Evolutionary conservation across 2,329 filamentous ascomycete genomes (phyloP).

Genomic region (Aureobasidium uvarum): DNA sequence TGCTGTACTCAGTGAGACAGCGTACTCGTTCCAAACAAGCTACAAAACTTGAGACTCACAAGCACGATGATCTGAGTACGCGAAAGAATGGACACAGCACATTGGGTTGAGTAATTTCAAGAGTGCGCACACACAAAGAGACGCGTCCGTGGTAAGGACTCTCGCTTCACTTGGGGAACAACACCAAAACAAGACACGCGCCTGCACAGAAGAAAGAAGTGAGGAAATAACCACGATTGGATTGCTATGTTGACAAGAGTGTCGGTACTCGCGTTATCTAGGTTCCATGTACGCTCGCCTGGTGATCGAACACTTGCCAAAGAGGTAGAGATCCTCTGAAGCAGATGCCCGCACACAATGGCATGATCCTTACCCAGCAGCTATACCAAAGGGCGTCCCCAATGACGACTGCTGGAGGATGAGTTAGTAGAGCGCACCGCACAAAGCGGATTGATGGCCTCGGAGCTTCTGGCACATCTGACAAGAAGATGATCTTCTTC

Average conservation of each 20-base stretch:
- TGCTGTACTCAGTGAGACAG: neutral
- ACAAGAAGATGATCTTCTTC: neutral
- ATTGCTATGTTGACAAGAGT: neutral
- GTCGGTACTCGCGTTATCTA: neutral
- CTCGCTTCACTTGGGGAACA: neutral
- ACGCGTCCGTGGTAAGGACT: neutral
- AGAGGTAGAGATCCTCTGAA: neutral
- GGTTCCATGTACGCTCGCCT: conserved; percentile 19
- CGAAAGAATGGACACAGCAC: too few species aligned
- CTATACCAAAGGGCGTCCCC: neutral
- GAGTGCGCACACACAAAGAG: neutral
- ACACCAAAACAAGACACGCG: neutral
- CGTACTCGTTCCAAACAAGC: too few species aligned
- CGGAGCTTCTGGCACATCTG: neutral
- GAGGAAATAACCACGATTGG: neutral
- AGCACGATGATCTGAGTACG: too few species aligned
- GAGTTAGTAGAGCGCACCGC: conserved; percentile 6
- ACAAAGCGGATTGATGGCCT: conserved; percentile 20
- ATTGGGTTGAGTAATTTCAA: neutral
- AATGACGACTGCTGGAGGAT: neutral
- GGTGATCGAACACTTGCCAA: neutral
- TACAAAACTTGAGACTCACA: too few species aligned
- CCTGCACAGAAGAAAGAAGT: too few species aligned
- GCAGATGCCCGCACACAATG: neutral
- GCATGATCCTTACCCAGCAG: conserved; percentile 3